These are phyloP conservation scores for Colletotrichum horii DNA, from an alignment of 2,329 filamentous ascomycete genomes.

Conservation along the genomic window DNA sequence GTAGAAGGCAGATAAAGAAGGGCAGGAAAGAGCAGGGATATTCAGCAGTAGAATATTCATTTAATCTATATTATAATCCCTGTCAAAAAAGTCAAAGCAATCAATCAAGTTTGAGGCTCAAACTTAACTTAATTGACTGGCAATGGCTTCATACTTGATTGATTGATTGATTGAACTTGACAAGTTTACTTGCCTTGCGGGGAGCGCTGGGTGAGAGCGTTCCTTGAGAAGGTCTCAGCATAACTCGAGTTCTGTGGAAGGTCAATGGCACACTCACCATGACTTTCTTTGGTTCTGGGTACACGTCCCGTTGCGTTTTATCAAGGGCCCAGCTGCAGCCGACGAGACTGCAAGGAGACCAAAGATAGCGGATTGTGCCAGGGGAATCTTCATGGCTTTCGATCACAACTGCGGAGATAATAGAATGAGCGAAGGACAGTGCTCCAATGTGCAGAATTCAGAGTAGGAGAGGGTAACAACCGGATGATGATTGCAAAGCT, in stretches of 20 bases:
- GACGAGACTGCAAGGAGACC: neutral
- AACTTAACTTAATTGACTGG: no score
- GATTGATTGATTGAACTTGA: no score
- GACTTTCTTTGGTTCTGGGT: neutral
- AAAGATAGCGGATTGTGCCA: fast-evolving
- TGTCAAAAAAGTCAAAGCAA: no score
- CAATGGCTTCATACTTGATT: no score
- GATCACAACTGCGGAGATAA: neutral
- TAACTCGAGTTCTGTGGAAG: neutral
- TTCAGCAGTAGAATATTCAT: no score
- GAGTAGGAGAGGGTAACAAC: neutral
- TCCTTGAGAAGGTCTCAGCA: neutral
- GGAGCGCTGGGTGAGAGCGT: neutral
- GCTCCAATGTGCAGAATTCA: fast-evolving
- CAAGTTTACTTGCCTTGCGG: no score
- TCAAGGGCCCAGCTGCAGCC: neutral
- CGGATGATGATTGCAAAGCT: neutral
- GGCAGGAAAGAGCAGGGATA: no score
- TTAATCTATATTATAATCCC: no score
- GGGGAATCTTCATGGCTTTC: neutral
- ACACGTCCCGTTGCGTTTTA: neutral
- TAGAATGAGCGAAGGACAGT: neutral
- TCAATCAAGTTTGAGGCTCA: no score
- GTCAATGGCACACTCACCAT: neutral
- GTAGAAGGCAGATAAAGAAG: no score